Evolutionary conservation across 352 stramenopile genomes (phyloP).

Genomic region (Globisporangium barbulae): DNA sequence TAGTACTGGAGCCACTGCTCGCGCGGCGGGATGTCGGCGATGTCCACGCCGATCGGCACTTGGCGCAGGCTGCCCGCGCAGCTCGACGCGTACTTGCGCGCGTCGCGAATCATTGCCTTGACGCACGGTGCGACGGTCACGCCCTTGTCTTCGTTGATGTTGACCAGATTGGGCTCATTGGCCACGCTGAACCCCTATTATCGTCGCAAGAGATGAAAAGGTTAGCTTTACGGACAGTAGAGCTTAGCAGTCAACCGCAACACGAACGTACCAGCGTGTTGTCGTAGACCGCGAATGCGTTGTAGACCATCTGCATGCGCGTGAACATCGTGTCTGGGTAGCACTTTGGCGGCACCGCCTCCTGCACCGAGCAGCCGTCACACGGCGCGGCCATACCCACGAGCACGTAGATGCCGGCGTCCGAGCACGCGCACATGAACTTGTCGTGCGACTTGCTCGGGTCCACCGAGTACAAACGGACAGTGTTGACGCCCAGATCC

Average conservation of each 20-base stretch:
- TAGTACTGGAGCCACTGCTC: constrained; percentile 44
- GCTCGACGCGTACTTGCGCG: constrained; percentile 35
- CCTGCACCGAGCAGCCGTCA: constrained; percentile 34
- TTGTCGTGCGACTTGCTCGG: constrained; percentile 56
- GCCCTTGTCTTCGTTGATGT: constrained; percentile 1
- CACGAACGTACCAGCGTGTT: constrained; percentile 28
- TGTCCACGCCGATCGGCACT: constrained; percentile 47
- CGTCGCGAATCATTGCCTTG: constrained; percentile 48
- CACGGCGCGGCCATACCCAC: constrained; percentile 43
- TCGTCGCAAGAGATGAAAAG: neutral
- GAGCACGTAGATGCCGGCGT: constrained; percentile 54
- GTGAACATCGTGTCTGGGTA: constrained; percentile 42
- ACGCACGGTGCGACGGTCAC: constrained; percentile 36
- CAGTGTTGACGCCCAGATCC: constrained; percentile 56
- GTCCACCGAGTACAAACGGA: constrained; percentile 71
- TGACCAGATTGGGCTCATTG: constrained; percentile 22
- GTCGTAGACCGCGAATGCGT: constrained; percentile 57
- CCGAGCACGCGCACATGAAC: constrained; percentile 69
- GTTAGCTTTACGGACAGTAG: neutral
- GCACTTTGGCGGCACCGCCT: constrained; percentile 34
- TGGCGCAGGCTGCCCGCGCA: constrained; percentile 29
- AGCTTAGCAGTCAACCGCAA: neutral
- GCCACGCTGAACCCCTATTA: constrained; percentile 36
- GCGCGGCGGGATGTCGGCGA: constrained; percentile 43
- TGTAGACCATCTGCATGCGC: constrained; percentile 45